Evolutionary conservation across 2,329 filamentous ascomycete genomes (phyloP), one percentile per base, ranked within the genome.

Genomic region (Curvularia lunata): DNA sequence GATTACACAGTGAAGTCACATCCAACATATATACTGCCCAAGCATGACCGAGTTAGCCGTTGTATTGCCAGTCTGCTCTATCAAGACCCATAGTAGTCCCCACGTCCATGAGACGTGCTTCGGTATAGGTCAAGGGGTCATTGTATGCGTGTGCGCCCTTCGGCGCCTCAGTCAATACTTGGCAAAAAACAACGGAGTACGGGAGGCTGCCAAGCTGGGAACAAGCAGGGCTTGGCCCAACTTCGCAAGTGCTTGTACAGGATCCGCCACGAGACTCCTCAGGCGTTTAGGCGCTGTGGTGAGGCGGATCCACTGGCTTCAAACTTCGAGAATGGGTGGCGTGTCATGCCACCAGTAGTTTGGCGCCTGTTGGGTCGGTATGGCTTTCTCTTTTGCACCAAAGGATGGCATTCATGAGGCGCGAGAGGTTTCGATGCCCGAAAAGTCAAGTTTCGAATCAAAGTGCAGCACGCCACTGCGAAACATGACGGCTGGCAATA

Each of bases 391-490:
- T 43, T 43, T 46, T 32, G 21, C 38, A 50, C 27, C 19, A 32
- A 48, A 52, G 52, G 28, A 49, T 57, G 54, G 58, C 43, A 57
- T 49, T 32, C 42, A 50, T 65, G 63, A 65, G 49, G 60, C 62
- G 43, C 40, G 40, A 42, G 56, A 57, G 53, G 67, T 70, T 68
- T 68, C 63, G 59, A 57, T 43, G 47, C 47, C 51, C 46, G 56
- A 48, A 57, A 56, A 47, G 57, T 60, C 59, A 62, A 58, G 67
- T 69, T 69, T 69, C 67, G 67, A 68, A 69, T 62, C 58, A 49
- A 49, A 41, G 48, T 18, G 43, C 25, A 59, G 61, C 58, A 64
- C 56, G 66, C 52, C 61, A 63, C 48, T 28, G 34, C 62, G 60
- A 70, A 68, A 70, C 67, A 59, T 54, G 61, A 63, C 58, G 54